Evolutionary conservation across 306 rosid species (phyloP).

Genomic region (Vigna trinervia): DNA sequence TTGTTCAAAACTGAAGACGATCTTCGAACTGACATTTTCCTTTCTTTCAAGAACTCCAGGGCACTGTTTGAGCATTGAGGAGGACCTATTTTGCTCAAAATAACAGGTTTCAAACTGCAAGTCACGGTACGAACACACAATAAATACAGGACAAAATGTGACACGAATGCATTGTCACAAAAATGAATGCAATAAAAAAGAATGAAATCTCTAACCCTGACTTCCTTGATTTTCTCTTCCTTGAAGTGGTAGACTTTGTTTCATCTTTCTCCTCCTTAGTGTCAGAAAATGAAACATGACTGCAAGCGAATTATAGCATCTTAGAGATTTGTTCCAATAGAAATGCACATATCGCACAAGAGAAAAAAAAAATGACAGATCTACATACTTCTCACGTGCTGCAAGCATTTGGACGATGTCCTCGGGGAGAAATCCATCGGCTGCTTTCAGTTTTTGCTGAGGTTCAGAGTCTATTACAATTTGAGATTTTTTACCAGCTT

Average conservation of each 20-base stretch:
- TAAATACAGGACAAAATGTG: conserved; percentile 15
- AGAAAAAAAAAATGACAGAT: conserved; percentile 7
- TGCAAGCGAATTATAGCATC: conserved; percentile 48
- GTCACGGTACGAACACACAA: conserved; percentile 27
- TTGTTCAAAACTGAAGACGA: conserved; percentile 80
- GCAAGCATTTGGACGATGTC: conserved; percentile 79
- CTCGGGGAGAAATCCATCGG: conserved; percentile 74
- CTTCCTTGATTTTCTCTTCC: conserved; percentile 63
- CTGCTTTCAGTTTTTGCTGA: conserved; percentile 44
- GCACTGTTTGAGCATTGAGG: conserved; percentile 73
- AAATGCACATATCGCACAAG: conserved; percentile 16
- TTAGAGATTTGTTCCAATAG: conserved; percentile 29
- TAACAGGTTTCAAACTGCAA: conserved; percentile 69
- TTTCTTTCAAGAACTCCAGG: conserved; percentile 74
- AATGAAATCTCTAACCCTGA: conserved; percentile 62
- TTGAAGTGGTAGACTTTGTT: conserved; percentile 48
- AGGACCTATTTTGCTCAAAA: conserved; percentile 63
- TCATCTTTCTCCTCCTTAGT: conserved; percentile 64
- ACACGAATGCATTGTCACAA: conserved; percentile 1
- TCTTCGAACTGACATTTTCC: conserved; percentile 74
- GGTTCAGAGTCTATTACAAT: conserved; percentile 50
- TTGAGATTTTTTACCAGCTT: conserved; percentile 42
- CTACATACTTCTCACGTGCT: conserved; percentile 81
- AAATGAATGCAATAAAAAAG: conserved; percentile 1
- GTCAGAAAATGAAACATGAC: conserved; percentile 66